These are phyloP conservation scores for Myxozyma neotropica DNA, from an alignment of 805 yeast genomes.

Conservation along the genomic window DNA sequence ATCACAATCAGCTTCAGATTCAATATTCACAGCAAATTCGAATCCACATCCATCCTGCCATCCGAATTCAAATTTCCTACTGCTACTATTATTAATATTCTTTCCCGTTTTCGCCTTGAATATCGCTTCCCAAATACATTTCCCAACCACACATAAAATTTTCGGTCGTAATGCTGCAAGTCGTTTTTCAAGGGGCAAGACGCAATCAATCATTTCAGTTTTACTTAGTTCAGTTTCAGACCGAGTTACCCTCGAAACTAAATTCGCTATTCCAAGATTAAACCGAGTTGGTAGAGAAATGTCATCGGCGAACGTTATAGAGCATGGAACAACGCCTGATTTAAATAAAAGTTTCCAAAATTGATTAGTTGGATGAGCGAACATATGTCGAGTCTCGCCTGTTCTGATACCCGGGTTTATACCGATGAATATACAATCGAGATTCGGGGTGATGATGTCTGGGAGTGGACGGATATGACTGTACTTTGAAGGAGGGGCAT, in stretches of 20 bases:
- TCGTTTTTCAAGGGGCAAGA: slow-evolving; percentile 54
- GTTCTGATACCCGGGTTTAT: slow-evolving; percentile 73
- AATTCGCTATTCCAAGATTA: slow-evolving; percentile 69
- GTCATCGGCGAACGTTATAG: slow-evolving; percentile 48
- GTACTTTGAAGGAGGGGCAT: slow-evolving; percentile 33
- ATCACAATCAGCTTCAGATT: background rate
- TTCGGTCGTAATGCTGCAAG: slow-evolving; percentile 47
- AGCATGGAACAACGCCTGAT: slow-evolving; percentile 48
- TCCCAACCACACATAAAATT: slow-evolving; percentile 64
- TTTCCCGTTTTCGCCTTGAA: slow-evolving; percentile 45
- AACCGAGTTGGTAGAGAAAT: slow-evolving; percentile 46
- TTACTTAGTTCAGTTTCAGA: slow-evolving; percentile 56
- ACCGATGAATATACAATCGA: slow-evolving; percentile 62
- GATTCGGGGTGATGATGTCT: slow-evolving; percentile 36
- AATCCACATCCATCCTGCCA: background rate
- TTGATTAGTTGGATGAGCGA: slow-evolving; percentile 68
- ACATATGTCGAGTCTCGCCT: slow-evolving; percentile 63
- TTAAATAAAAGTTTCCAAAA: slow-evolving; percentile 69
- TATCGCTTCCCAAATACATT: slow-evolving; percentile 72
- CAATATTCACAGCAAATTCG: background rate
- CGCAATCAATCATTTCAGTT: slow-evolving; percentile 58
- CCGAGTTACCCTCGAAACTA: slow-evolving; percentile 64
- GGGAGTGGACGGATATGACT: slow-evolving; percentile 32
- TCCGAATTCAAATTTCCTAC: slow-evolving; percentile 35
- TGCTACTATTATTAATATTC: slow-evolving; percentile 35